phyloP scores from a whole-genome alignment of 257 asterid species.

The Buddleja alternifolia region DNA sequence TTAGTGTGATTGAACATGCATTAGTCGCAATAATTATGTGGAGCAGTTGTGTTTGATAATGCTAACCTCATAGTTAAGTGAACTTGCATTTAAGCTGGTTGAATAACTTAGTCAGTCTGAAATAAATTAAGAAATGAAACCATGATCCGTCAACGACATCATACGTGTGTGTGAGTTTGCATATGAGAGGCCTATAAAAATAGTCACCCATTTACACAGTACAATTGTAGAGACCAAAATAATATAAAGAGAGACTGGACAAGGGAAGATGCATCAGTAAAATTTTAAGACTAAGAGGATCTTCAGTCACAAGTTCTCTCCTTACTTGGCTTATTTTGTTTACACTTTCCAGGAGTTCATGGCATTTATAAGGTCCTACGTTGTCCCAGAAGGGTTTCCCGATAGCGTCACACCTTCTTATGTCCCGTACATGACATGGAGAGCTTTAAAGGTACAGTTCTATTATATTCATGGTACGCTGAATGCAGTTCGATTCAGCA shows the following conservation, averaged over 20 bases:
- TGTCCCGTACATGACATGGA: constrained; percentile 98
- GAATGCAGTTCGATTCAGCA: constrained; percentile 14
- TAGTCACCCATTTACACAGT: background rate
- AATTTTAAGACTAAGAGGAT: background rate
- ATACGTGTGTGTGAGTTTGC: constrained; percentile 7
- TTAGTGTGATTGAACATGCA: background rate
- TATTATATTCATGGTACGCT: constrained; percentile 6
- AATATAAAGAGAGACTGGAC: background rate
- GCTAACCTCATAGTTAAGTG: background rate
- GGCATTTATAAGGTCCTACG: constrained; percentile 81
- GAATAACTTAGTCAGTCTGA: background rate
- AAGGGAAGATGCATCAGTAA: background rate
- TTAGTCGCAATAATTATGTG: background rate
- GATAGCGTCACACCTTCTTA: constrained; percentile 87
- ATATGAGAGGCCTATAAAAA: background rate
- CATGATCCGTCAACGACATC: background rate
- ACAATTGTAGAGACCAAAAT: background rate
- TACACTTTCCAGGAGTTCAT: constrained; percentile 61
- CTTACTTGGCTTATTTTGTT: constrained; percentile 3
- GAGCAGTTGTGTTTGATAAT: constrained; percentile 8
- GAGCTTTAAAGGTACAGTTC: constrained; percentile 85
- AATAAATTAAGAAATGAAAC: constrained; percentile 11
- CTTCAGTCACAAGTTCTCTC: background rate
- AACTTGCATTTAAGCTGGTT: constrained; percentile 11
- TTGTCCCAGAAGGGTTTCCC: constrained; percentile 98